Base-by-base conservation (phyloP, 139 green algal species). In the Volvox reticuliferus region DNA sequence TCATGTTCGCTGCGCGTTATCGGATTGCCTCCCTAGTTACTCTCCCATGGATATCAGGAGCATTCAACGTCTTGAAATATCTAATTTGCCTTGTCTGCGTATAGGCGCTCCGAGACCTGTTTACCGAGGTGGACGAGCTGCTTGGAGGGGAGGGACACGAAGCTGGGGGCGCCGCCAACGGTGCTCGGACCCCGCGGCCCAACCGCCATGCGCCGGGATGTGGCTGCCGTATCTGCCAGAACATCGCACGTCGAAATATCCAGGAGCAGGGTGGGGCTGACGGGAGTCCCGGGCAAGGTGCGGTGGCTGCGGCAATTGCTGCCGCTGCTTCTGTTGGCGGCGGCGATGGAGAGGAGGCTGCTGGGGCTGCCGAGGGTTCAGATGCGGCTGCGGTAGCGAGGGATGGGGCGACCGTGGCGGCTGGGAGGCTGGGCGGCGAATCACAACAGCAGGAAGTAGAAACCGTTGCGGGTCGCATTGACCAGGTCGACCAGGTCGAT, bases 191-290 rank as follows among this genome's bases (percentile, higher is more conserved):
- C 55, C 35, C 87, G 22, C 33, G 76, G 0, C 21, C 16, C 33
- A 79, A 61, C 62, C 61, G 87, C 2, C 87, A 91, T 63, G 76
- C 75, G 30, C 76, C 87, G 5, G 76, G 36, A 32, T 91, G 87
- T 75, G 32, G 2, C 24, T 91, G 87, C 76, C 87, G 75, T 30
- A 86, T 91, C 37, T 91, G 87, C 61, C 71, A 79, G 76, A 85
- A 91, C 76, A 83, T 90, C 20, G 73, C 73, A 30, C 65, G 67
- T 18, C 44, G 37, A 37, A 44, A 84, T 1, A 75, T 75, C 2
- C 17, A 24, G 68, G 36, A 68, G 65, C 33, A 44, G 63, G 63
- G 0, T 9, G 61, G 26, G 32, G 80, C 14, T 14, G 44, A 55
- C 44, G 24, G 55, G 55, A 50, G 82, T 13, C 30, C 68, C 16